These are phyloP conservation scores for Claviceps sp. DNA, from an alignment of 2,329 filamentous ascomycete species.

Conservation along the genomic window DNA sequence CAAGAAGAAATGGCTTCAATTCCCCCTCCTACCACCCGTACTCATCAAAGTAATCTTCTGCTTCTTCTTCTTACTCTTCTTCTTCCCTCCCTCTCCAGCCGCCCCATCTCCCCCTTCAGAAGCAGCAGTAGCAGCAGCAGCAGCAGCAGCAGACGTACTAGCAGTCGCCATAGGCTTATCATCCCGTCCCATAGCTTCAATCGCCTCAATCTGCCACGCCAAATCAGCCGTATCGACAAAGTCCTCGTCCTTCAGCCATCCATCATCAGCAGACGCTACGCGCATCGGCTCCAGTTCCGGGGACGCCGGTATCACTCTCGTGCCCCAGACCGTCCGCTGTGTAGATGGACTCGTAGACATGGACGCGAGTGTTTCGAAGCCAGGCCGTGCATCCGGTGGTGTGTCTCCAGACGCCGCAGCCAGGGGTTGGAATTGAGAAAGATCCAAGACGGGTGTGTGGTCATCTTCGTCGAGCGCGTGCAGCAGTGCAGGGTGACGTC, in stretches of 20 bases:
- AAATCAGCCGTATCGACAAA: conserved; percentile 51
- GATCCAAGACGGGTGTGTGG: conserved; percentile 27
- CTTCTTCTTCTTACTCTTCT: conserved; percentile 50
- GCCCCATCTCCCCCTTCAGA: conserved; percentile 4
- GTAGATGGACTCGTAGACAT: conserved; percentile 71
- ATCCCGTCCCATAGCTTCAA: conserved; percentile 26
- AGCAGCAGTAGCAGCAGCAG: conserved; percentile 7
- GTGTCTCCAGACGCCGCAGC: conserved; percentile 34
- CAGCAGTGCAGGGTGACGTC: conserved; percentile 17
- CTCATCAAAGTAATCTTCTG: conserved; percentile 64
- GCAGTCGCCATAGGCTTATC: conserved; percentile 8
- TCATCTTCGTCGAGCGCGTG: conserved; percentile 25
- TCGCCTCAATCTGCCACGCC: conserved; percentile 43
- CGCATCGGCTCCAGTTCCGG: conserved; percentile 34
- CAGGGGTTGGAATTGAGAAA: conserved; percentile 54
- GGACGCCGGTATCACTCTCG: conserved; percentile 49
- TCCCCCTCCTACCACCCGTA: conserved; percentile 41
- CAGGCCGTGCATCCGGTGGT: conserved; percentile 42
- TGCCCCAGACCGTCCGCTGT: conserved; percentile 85
- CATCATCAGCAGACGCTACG: conserved; percentile 45
- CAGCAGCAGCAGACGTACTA: conserved; percentile 5
- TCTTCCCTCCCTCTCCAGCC: conserved; percentile 31
- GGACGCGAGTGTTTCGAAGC: conserved; percentile 56
- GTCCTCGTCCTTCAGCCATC: conserved; percentile 74
- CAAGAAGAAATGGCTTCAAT: conserved; percentile 11